Percentiles rank a stretch among this genome's conserved stretches.
Conservation (phyloP, 345 rosid genomes). For the Streptanthus diversifolius region DNA sequence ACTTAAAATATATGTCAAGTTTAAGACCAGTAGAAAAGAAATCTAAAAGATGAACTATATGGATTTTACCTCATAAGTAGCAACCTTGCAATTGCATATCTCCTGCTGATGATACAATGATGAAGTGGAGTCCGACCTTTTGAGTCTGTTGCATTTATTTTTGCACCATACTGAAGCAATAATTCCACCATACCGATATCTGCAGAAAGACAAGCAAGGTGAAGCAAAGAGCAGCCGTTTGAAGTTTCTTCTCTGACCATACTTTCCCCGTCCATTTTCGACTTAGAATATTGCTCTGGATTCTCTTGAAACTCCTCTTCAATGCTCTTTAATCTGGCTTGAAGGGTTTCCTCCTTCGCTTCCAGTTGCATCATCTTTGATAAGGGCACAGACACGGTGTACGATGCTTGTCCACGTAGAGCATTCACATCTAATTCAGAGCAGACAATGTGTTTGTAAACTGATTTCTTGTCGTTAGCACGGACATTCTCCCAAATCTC, state of each 20-base stretch:
- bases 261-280: slow-evolving; percentile 33
- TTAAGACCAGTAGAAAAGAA: background rate
- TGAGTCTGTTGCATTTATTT: slow-evolving; percentile 52
- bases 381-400: slow-evolving; percentile 39
- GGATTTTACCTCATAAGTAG: slow-evolving; percentile 56
- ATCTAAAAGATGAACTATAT: background rate
- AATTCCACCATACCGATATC: slow-evolving; percentile 78
- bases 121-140: slow-evolving; percentile 62
- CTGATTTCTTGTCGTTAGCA: slow-evolving; percentile 64
- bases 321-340: slow-evolving; percentile 36
- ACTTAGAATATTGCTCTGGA: slow-evolving; percentile 32
- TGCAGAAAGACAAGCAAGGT: slow-evolving; percentile 71
- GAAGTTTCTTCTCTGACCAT: slow-evolving; percentile 40
- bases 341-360: slow-evolving; percentile 33
- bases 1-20: background rate
- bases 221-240: slow-evolving; percentile 65
- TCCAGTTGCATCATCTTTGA: slow-evolving; percentile 37
- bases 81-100: slow-evolving; percentile 53
- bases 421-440: slow-evolving; percentile 56
- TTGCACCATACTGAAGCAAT: slow-evolving; percentile 71
- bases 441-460: slow-evolving; percentile 66
- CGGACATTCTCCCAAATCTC: slow-evolving; percentile 59
- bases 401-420: slow-evolving; percentile 50
- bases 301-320: slow-evolving; percentile 41
- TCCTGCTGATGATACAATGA: slow-evolving; percentile 50